Base-by-base conservation (phyloP, 2,329 filamentous ascomycete species). In the Teratosphaeria gauchensis region DNA sequence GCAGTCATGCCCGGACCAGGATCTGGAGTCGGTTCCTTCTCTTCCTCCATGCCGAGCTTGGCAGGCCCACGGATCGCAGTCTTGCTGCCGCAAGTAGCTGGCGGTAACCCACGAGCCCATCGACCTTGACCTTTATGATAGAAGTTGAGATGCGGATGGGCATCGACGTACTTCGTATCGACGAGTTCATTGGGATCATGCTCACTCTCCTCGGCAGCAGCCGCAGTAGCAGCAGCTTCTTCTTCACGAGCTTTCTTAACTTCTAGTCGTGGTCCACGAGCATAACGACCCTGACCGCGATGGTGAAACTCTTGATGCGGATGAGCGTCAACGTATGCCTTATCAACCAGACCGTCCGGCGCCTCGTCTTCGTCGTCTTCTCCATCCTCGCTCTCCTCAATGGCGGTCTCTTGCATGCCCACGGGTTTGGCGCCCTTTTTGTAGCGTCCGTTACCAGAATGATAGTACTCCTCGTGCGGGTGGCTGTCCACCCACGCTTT, bases 41-140 rank as follows among this genome's bases (percentile, higher is more conserved):
- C 56, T 16, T 64, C 24, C 3, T 53, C 59, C 55, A 14, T 57
- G 58, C 53, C 61, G 46, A 60, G 56, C 30, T 59, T 59, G 9
- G 59, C 61, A 4, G 68, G 68, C 8, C 69, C 69, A 30, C 69
- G 67, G 2, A 70, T 65, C 2, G 67, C 68, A 48, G 64, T 65
- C 58, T 67, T 70, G 48, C 64, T 65, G 16, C 62, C 62, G 12
- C 56, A 61, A 33, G 63, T 65, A 4, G 64, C 56, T 7, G 68
- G 66, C 9, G 69, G 69, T 30, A 69, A 55, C 9, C 68, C 67
- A 9, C 61, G 61, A 51, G 67, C 68, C 67, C 67, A 70, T 8
- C 66, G 64, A 12, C 68, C 68, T 59, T 69, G 67, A 5, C 68
- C 68, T 38, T 65, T 63, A 56, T 70, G 68, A 51, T 69, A 62